Percentiles rank a stretch among this genome's conserved stretches.
These are phyloP conservation scores for Aspergillus sclerotiicarbonarius DNA, from an alignment of 495 filamentous ascomycete species.

Conservation along the genomic window DNA sequence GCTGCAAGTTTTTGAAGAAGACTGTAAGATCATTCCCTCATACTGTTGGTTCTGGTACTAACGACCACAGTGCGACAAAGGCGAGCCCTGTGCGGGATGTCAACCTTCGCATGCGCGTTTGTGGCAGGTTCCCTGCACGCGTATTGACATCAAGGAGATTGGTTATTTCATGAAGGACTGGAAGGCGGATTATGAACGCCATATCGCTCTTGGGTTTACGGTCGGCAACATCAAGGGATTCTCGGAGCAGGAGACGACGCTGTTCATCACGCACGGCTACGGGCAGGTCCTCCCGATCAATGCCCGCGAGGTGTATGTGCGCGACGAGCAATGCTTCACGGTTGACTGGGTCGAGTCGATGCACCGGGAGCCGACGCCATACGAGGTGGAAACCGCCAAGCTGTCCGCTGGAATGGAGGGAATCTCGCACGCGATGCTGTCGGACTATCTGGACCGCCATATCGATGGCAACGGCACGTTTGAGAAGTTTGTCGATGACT, in stretches of 20 bases:
- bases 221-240: conserved; percentile 94
- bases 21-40: conserved; percentile 47
- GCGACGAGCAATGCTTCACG: conserved; percentile 86
- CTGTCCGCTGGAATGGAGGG: conserved; percentile 83
- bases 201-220: conserved; percentile 79
- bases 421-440: conserved; percentile 69
- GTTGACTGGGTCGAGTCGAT: conserved; percentile 85
- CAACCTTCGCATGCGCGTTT: conserved; percentile 88
- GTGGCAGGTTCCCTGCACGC: conserved; percentile 94
- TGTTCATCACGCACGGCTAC: conserved; percentile 88
- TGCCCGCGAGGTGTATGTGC: conserved; percentile 86
- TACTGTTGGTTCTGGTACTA: neutral
- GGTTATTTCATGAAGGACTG: conserved; percentile 98
- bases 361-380: conserved; percentile 68
- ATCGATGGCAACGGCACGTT: conserved; percentile 75
- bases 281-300: conserved; percentile 83
- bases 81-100: conserved; percentile 89
- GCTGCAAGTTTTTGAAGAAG: conserved; percentile 98
- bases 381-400: conserved; percentile 79
- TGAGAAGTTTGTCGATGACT: conserved; percentile 87
- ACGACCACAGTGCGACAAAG: conserved; percentile 71
- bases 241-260: conserved; percentile 69
- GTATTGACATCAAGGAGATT: conserved; percentile 96
- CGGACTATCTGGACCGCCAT: conserved; percentile 88
- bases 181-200: conserved; percentile 91